phyloP scores from a whole-genome alignment of 1,284 basidiomycete species.

The Trametes versicolor region DNA sequence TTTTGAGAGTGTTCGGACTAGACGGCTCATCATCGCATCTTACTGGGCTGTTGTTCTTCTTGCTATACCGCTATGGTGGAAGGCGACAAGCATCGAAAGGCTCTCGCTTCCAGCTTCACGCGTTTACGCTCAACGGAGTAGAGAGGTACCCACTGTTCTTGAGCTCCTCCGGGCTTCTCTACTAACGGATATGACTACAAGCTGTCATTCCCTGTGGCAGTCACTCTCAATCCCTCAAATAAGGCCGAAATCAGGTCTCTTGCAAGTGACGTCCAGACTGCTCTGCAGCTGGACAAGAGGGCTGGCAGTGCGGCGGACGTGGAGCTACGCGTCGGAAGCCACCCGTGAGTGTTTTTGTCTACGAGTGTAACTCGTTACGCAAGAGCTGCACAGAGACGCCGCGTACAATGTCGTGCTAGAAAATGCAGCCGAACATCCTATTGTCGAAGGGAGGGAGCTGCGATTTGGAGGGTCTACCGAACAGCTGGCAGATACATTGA shows the following conservation, averaged over 20 bases:
- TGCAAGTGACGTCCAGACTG: slow-evolving; percentile 27
- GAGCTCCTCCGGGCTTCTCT: background rate
- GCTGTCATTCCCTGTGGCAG: slow-evolving; percentile 61
- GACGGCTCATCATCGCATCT: slow-evolving; percentile 69
- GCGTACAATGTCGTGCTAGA: slow-evolving; percentile 33
- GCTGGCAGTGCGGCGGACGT: slow-evolving; percentile 26
- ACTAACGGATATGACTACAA: slow-evolving; percentile 37
- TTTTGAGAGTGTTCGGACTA: slow-evolving; percentile 58
- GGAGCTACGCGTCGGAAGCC: slow-evolving; percentile 8
- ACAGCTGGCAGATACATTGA: slow-evolving; percentile 52
- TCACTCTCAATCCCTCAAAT: slow-evolving; percentile 54
- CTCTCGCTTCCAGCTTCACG: slow-evolving; percentile 74
- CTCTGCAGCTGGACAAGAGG: slow-evolving; percentile 20
- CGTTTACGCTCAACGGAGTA: slow-evolving; percentile 62
- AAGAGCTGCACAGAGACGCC: slow-evolving; percentile 11
- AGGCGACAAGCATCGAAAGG: slow-evolving; percentile 86
- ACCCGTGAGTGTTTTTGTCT: slow-evolving; percentile 18
- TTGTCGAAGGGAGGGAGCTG: slow-evolving; percentile 31
- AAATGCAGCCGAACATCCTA: slow-evolving; percentile 15
- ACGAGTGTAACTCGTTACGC: background rate
- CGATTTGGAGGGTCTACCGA: slow-evolving; percentile 9
- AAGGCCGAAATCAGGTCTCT: slow-evolving; percentile 15
- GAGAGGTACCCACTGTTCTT: slow-evolving; percentile 37
- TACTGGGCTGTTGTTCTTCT: slow-evolving; percentile 83
- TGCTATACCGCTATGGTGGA: slow-evolving; percentile 89